Base-by-base conservation (phyloP, 805 yeast genomes). In the Wickerhamiella musiphila region DNA sequence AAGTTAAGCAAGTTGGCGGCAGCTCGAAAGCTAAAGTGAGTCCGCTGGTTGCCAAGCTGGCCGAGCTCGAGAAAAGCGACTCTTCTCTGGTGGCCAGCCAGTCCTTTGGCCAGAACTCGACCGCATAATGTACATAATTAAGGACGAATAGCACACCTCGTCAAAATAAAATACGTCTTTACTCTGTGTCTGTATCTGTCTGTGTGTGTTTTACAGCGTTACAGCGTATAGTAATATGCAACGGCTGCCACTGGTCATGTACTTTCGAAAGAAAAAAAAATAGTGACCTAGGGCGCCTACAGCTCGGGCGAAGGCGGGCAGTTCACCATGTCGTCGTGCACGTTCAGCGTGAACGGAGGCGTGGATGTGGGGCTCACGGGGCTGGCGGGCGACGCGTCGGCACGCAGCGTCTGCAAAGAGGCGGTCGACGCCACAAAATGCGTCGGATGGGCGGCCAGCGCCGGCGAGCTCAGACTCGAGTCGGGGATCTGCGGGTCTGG, bases 11-110 rank as follows among this genome's bases (percentile, higher is more conserved):
- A 7, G 40, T 36, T 25, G 35, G 25, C 34, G 26, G 30, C 28
- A 35, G 35, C 33, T 35, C 25, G 23, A 36, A 22, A 18, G 29
- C 34, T 2, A 31, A 19, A 4, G 35, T 32, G 18, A 42, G 44
- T 23, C 48, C 49, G n/a, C 33, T 45, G 28, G 42, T 38, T 1
- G 42, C 40, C 5, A 35, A 33, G 32, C 38, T 45, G 16, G 35
- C 31, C 20, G 35, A 31, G 27, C 40, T 45, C 8, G 36, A 43
- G 29, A 23, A 14, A 19, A 12, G 29, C 10, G 48, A 44, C 29
- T 34, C 38, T 13, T 35, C 43, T 22, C 31, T 11, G 8, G 17
- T 23, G 8, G 23, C 23, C n/a, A 23, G 23, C n/a, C 14, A 15
- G 13, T 16, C 17, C 11, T 28, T 28, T 13, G 17, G n/a, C 15